phyloP scores from a whole-genome alignment of 345 rosid species.

The Melaleuca alternifolia region DNA sequence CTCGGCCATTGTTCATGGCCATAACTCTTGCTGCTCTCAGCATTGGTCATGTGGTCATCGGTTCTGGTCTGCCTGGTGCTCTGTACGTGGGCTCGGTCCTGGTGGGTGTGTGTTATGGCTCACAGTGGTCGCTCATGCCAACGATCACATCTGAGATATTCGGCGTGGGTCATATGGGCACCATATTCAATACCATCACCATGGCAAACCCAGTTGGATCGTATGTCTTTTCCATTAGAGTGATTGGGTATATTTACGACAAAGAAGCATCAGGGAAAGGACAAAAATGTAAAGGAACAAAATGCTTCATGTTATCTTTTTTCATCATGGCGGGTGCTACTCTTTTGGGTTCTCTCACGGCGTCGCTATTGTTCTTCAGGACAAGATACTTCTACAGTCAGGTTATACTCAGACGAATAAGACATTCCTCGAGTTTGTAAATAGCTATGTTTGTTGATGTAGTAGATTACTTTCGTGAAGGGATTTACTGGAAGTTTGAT shows the following conservation, averaged over 20 bases:
- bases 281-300: constrained; percentile 21
- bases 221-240: constrained; percentile 35
- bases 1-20: constrained; percentile 46
- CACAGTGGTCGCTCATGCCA: constrained; percentile 51
- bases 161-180: constrained; percentile 37
- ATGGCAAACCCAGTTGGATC: constrained; percentile 48
- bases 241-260: constrained; percentile 41
- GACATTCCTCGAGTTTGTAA: background rate
- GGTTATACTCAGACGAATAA: constrained; percentile 18
- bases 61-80: constrained; percentile 34
- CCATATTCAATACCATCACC: constrained; percentile 40
- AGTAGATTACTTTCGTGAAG: background rate
- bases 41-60: constrained; percentile 31
- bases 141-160: constrained; percentile 41
- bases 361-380: constrained; percentile 23
- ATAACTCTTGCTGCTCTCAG: constrained; percentile 30
- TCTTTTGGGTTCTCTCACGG: constrained; percentile 28
- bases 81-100: constrained; percentile 30
- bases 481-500: background rate
- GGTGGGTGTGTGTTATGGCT: constrained; percentile 44
- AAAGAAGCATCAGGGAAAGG: constrained; percentile 20
- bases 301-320: constrained; percentile 40
- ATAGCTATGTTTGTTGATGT: background rate
- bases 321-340: constrained; percentile 33
- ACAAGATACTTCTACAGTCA: constrained; percentile 21